Evolutionary conservation across 495 filamentous ascomycete genomes (phyloP), one percentile per base, ranked within the genome.

Genomic region (Beverwykella pulmonaria): DNA sequence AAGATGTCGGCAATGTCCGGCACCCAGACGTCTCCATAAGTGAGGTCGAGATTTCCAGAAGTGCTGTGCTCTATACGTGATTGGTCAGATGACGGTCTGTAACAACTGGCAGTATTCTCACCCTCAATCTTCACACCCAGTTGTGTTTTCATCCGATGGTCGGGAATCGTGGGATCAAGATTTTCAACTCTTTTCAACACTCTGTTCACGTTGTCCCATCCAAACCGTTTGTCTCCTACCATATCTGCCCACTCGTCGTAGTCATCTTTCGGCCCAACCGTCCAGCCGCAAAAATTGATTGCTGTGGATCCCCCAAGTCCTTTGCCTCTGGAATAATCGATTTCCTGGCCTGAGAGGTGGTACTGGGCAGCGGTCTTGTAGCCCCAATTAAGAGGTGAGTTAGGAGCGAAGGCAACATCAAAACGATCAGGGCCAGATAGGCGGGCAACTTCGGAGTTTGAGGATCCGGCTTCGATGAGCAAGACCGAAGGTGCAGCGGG

Each of bases 261-360:
- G 68, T 91, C 87, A 50, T 81, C 81, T 1, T 74, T 71, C 3
- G 84, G 78, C 5, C 87, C 88, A 7, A 82, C 64, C 12, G 77
- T 82, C 65, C 79, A 90, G 10, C 83, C 75, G n/a, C 81, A 81
- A 59, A 88, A 88, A 73, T 90, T 90, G 64, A 90, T 84, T 19
- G 82, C 82, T 25, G 76, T 85, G 20, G 81, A 80, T 0, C 87
- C 88, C 1, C 85, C 86, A 0, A 91, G 75, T 0, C 83, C 82
- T n/a, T 80, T 80, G 0, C 87, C 88, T 0, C 65, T 61, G 1
- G 8, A 30, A 30, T 57, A 59, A 3, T 9, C 23, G n/a, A 58
- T 41, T 27, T 50, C 15, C 19, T 53, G 34, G 41, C 58, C 34
- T 1, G 52, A 30, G 25, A 52, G 27, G 25, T 55, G 8, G 0